Conservation (phyloP, 164 flowering plant species). For the Echeveria elegans region DNA sequence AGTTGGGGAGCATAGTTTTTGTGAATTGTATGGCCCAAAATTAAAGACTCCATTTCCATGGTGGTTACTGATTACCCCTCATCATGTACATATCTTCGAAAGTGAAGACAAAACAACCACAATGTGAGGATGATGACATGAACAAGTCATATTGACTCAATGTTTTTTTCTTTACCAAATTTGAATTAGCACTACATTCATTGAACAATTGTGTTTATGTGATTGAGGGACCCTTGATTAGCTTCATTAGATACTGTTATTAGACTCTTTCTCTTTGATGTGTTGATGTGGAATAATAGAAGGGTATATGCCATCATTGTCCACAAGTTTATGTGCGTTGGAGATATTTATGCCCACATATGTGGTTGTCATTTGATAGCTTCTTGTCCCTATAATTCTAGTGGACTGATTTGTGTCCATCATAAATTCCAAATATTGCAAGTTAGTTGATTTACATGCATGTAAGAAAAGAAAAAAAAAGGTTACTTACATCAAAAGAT, state of each 20-base stretch:
- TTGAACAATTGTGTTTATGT: neutral
- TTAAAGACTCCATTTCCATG: constrained; percentile 1
- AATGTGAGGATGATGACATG: constrained; percentile 1
- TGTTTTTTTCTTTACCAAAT: constrained; percentile 1
- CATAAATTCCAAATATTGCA: neutral
- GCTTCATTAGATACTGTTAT: neutral
- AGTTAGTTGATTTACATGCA: neutral
- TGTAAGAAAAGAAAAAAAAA: neutral
- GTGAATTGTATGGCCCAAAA: neutral
- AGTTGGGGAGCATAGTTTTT: constrained; percentile 14
- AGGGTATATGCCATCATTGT: neutral
- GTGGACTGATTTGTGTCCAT: neutral
- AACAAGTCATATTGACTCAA: constrained; percentile 1
- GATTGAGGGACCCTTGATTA: neutral
- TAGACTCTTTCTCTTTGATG: neutral
- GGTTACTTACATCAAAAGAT: no score
- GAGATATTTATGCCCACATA: neutral
- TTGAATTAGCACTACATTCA: neutral
- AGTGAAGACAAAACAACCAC: neutral
- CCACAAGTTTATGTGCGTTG: neutral
- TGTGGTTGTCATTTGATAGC: neutral
- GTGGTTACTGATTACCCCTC: neutral
- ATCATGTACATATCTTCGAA: neutral
- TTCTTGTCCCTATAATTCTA: neutral
- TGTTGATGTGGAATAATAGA: neutral